Base-by-base conservation (phyloP, 176 grass and related monocot species). In the Thinopyrum elongatum region DNA sequence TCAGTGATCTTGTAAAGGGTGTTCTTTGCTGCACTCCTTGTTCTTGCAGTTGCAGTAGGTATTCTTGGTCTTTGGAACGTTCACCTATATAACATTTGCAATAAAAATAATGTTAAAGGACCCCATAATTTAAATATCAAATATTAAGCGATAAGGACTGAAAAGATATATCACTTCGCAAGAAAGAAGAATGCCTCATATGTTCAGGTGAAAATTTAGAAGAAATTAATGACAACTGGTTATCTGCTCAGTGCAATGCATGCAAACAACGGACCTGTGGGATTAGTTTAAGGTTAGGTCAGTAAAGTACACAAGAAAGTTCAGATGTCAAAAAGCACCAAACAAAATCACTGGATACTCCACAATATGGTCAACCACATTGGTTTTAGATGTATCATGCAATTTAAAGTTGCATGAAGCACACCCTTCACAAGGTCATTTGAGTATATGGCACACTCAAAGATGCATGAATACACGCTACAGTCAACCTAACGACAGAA, bases 11-110 rank as follows among this genome's bases (percentile, higher is more conserved):
- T 98, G 88, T 95, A 93, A 55, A 98, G 83, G 8, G 93, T 98
- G 88, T 98, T 93, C 90, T 98, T 98, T 98, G 82, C 1, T 86
- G 88, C 95, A 98, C 36, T 93, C 91, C 82, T 98, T 98, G 89
- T 95, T 98, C 91, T 41, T 41, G 38, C 36, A 38, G 36, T 94
- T 95, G 88, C 93, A 98, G 81, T 95, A 95, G n/a, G 95, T 98
- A 84, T 95, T 98, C 91, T 92, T 98, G 65, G 90, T 95, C 88
- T 98, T 98, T 0, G 95, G 95, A 79, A 98, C 89, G 31, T 98
- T 98, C 85, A 98, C 93, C 91, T 98, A 16, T 19, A 88, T 4
- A 47, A 26, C 21, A 86, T 74, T 58, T 47, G 6, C 23, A 19
- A 36, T 5, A 28, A 47, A 6, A 33, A 22, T 73, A 12, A 15